Conservation (phyloP, 148 eudicot genomes). For the Nyssa sinensis region DNA sequence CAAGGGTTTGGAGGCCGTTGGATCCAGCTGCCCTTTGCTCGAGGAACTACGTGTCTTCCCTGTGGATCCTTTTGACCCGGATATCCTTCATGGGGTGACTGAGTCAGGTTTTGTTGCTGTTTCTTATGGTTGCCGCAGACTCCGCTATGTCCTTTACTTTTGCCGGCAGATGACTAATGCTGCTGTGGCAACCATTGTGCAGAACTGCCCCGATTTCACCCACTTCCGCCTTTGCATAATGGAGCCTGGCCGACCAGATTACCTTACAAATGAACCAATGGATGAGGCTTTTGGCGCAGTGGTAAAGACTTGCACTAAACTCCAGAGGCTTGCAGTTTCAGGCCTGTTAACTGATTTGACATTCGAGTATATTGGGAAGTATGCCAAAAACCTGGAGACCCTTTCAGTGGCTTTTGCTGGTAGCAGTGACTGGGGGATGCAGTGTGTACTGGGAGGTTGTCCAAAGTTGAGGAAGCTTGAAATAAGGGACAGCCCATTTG, state of each 20-base stretch:
- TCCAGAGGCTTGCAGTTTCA: constrained; percentile 66
- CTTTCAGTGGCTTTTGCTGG: constrained; percentile 97
- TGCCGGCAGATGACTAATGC: constrained; percentile 88
- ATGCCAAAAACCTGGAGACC: constrained; percentile 77
- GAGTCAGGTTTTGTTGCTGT: constrained; percentile 74
- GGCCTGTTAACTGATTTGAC: constrained; percentile 71
- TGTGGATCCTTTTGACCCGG: constrained; percentile 61
- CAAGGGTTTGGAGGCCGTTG: constrained; percentile 75
- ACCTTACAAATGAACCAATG: constrained; percentile 65
- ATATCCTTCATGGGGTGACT: constrained; percentile 54
- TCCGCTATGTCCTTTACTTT: constrained; percentile 74
- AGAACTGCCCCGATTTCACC: constrained; percentile 75
- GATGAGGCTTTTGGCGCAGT: constrained; percentile 90
- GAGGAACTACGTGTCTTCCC: constrained; percentile 90
- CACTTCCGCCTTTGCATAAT: constrained; percentile 89
- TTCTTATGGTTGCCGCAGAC: constrained; percentile 68
- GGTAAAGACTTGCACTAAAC: constrained; percentile 62
- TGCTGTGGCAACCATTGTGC: constrained; percentile 63
- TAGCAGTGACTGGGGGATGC: constrained; percentile 70
- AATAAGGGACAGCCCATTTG: constrained; percentile 87
- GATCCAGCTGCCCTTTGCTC: constrained; percentile 61
- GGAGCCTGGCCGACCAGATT: constrained; percentile 74
- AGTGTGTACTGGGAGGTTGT: constrained; percentile 69
- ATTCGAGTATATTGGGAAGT: constrained; percentile 76
- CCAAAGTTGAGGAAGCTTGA: constrained; percentile 71